Evolutionary conservation across 495 filamentous ascomycete genomes (phyloP).

Genomic region (Xylaria cubensis): DNA sequence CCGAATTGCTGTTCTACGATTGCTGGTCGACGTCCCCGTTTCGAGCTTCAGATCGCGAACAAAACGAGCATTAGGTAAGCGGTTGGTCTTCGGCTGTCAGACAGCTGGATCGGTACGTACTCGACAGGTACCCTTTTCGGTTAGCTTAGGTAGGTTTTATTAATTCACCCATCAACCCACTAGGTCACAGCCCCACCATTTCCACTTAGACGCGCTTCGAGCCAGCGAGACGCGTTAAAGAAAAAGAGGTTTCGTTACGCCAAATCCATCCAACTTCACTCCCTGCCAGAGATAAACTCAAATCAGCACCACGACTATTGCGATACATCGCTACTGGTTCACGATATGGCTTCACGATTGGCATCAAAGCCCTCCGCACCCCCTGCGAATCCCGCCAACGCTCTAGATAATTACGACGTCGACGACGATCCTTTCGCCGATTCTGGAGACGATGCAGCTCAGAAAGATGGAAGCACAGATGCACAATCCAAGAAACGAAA

Average conservation of each 20-base stretch:
- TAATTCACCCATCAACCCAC: not conserved
- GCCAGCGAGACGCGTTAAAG: slow-evolving; percentile 15
- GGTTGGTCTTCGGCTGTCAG: slow-evolving; percentile 32
- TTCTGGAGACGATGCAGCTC: slow-evolving; percentile 41
- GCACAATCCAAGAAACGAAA: slow-evolving; percentile 43
- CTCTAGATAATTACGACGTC: slow-evolving; percentile 76
- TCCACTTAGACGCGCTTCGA: slow-evolving; percentile 24
- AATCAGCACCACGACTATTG: too few relatives aligned
- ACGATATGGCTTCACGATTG: slow-evolving; percentile 32
- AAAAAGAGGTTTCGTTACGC: not conserved
- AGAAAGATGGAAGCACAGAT: slow-evolving; percentile 23
- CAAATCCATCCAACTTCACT: not conserved
- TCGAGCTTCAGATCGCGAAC: slow-evolving; percentile 31
- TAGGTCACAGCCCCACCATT: slow-evolving; percentile 12
- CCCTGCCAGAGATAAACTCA: not conserved
- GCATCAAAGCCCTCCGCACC: slow-evolving; percentile 20
- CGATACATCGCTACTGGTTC: not conserved
- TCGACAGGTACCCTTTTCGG: not conserved
- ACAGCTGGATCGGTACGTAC: slow-evolving; percentile 4
- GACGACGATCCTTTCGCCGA: slow-evolving; percentile 44
- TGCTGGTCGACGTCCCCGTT: not conserved
- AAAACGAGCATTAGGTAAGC: slow-evolving; percentile 36
- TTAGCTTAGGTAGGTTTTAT: not conserved
- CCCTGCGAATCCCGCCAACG: slow-evolving; percentile 47
- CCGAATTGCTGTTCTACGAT: slow-evolving; percentile 22